Base-by-base conservation (phyloP, 108 stramenopile species). In the Skeletonema marinoi region DNA sequence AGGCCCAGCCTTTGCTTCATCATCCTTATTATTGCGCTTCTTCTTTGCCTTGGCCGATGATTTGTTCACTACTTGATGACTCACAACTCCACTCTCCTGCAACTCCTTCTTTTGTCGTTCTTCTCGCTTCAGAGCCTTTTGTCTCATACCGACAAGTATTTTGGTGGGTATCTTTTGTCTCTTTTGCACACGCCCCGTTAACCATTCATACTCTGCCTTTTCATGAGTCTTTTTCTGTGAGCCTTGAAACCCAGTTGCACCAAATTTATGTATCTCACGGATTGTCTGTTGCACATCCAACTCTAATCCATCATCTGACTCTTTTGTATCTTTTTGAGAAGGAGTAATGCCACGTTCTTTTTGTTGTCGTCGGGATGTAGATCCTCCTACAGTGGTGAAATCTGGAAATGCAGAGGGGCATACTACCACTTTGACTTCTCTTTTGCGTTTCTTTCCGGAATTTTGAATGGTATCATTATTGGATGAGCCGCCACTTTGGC, bases 171-270 rank as follows among this genome's bases (percentile, higher is more conserved):
- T 87, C 38, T 88, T 78, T 29, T 85, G 88, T 35, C 91, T 83
- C 64, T 90, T 93, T 60, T 74, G 78, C 19, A 83, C 70, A 16
- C 89, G 70, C 5, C 94, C 94, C 3, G 94, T 95, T 48, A 95
- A 71, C 59, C 64, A 36, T 66, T 86, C 75, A 51, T 93, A 93
- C 69, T 92, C 75, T 42, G 90, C 89, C 14, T 89, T 84, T 66
- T 92, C 70, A 71, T 83, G 90, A 54, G 78, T 51, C 48, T 85
- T 82, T 65, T 87, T 89, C 71, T 88, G 89, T 44, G 72, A 79
- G 6, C 92, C 88, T 16, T 67, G 86, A 79, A 95, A 95, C 1
- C 87, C 89, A 3, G 80, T 88, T 17, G 94, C 88, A 46, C 94
- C 94, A 64, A 85, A 88, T 33, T 76, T 74, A 36, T 90, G 88